Base-by-base conservation (phyloP, 1,284 basidiomycete species). In the Volvariella volvacea region DNA sequence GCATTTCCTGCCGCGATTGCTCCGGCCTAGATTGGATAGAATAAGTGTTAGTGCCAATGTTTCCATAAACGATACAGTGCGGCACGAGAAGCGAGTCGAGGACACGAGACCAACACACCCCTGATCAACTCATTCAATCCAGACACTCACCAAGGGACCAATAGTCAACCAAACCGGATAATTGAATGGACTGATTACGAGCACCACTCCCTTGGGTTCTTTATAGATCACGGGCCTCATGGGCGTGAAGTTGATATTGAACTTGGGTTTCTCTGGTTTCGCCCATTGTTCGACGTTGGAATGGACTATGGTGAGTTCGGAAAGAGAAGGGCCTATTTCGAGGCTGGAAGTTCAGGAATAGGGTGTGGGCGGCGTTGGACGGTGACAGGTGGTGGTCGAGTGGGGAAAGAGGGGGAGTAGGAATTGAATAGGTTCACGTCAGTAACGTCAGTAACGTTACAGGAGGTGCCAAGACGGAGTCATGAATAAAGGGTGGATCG, bases 1-100 rank as follows among this genome's bases (percentile, higher is more conserved):
- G 84, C 74, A 57, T 83, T 86, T 1, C 91, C 91, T 10, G 90
- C 88, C 0, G 90, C 83, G 31, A 93, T 78, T 2, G 91, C 91
- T 20, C 82, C 80, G 17, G 80, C 74, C 74, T 89, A 60, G 3
- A 43, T 31, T 21, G 34, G 40, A 41, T 19, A 25, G 1, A 30
- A 16, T 34, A 39, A 32, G 21, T 36, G 34, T 46, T 45, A 44
- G 6, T 28, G 25, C 25, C 12, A 28, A 28, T 28, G 25, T 6
- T 28, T 6, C n/a, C n/a, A n/a, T n/a, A n/a, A n/a, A n/a, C n/a
- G n/a, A n/a, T n/a, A n/a, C n/a, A n/a, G n/a, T n/a, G n/a, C n/a
- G n/a, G n/a, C n/a, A n/a, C n/a, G n/a, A n/a, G n/a, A n/a, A n/a
- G n/a, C n/a, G n/a, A n/a, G n/a, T n/a, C n/a, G n/a, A n/a, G n/a